These are phyloP conservation scores for Candida sp. DNA, from an alignment of 1,139 yeast genomes.

Conservation along the genomic window DNA sequence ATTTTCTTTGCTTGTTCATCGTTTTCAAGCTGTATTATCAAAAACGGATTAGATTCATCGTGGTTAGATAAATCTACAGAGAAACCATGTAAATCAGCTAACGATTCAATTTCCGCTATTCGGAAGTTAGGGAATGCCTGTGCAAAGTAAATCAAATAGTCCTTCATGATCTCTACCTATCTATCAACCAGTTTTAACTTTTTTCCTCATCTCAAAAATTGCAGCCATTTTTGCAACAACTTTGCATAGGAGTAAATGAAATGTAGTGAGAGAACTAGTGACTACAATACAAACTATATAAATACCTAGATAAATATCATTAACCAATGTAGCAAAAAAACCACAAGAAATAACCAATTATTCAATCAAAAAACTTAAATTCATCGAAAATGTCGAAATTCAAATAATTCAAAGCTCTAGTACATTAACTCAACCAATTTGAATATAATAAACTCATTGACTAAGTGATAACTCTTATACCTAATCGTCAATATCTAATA, in stretches of 20 bases:
- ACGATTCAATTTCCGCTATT: conserved; percentile 76
- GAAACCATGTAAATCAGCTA: conserved; percentile 64
- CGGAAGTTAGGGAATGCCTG: conserved; percentile 83
- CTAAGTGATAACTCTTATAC: too few relatives aligned
- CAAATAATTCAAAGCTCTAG: too few relatives aligned
- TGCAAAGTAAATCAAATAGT: conserved; percentile 77
- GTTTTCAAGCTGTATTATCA: conserved; percentile 58
- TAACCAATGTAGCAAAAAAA: too few relatives aligned
- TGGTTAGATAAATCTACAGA: conserved; percentile 60
- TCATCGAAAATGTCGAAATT: too few relatives aligned
- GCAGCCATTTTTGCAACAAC: background rate
- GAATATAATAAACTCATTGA: too few relatives aligned
- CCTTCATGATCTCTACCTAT: conserved; percentile 1
- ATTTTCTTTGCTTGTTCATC: conserved; percentile 68
- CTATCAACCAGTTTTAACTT: background rate
- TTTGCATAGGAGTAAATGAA: background rate
- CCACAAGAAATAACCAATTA: too few relatives aligned
- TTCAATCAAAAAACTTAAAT: too few relatives aligned
- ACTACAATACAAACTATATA: too few relatives aligned
- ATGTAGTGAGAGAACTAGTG: too few relatives aligned
- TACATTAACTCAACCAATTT: too few relatives aligned
- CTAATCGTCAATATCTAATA: too few relatives aligned
- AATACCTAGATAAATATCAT: too few relatives aligned
- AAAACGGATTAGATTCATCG: conserved; percentile 62
- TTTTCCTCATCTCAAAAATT: background rate